Evolutionary conservation across 2,329 filamentous ascomycete species (phyloP), one percentile per base, ranked within the genome.

Genomic region (Pseudocercospora pini-densiflorae): DNA sequence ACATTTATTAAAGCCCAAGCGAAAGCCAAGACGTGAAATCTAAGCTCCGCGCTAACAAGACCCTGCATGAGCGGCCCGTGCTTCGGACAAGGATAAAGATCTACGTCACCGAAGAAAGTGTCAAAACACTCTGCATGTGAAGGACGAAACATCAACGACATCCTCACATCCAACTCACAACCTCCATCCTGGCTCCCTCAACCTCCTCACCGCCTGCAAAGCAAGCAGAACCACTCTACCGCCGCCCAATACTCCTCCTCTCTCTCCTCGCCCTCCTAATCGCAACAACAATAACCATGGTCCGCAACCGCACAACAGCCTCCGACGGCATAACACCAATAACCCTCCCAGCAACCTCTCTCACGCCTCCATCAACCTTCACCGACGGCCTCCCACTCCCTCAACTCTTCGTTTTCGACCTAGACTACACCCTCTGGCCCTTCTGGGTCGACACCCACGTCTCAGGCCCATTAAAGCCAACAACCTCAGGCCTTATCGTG

Each of bases 381-480:
- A 87, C 81, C 67, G 88, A 90, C 71, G 85, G 88, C 49, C 86
- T 89, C 0, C 92, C 93, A 0, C 86, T 97, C 1, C 94, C 94
- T 0, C 89, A 90, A 68, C 86, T 97, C 72, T 86, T 98, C 73
- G 92, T 95, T 70, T 97, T 98, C 81, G 95, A 98, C 79, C 88
- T 98, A 69, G 94, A 98, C 84, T 98, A 97, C 84, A 98, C 95
- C 0, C 85, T 98, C n/a, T 98, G 94, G 95, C 93, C 94, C 4
- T 97, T 97, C 81, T 98, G 94, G 94, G 90, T 97, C 54, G 95
- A 98, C 82, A 97, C 93, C 3, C 94, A 97, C 80, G 91, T 95
- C 73, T 88, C 88, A 24, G 86, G 89, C 6, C 94, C 93, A 0
- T 81, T 97, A 59, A 89, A 89, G 70, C 73, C 79, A 3, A 74